These are phyloP conservation scores for Rauvolfia tetraphylla DNA, from an alignment of 257 asterid species.

Conservation along the genomic window DNA sequence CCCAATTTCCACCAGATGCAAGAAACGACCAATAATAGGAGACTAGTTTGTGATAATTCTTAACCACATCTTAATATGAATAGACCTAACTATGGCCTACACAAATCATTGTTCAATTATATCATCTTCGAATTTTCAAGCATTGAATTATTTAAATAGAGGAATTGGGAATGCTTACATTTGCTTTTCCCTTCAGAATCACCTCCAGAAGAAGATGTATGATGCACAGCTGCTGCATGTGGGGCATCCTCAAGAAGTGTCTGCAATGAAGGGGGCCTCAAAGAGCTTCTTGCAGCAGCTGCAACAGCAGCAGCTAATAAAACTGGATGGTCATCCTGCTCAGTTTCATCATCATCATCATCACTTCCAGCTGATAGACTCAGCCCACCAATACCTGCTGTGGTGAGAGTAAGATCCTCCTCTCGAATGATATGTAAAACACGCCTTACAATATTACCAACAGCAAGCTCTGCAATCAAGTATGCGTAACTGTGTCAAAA, in stretches of 20 bases:
- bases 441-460: conserved; percentile 90
- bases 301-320: conserved; percentile 89
- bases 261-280: conserved; percentile 97
- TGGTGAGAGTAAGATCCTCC: conserved; percentile 82
- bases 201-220: conserved; percentile 79
- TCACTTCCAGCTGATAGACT: conserved; percentile 75
- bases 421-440: conserved; percentile 95
- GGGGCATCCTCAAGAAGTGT: conserved; percentile 95
- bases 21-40: not conserved
- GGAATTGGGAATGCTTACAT: conserved; percentile 47
- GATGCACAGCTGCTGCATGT: conserved; percentile 61
- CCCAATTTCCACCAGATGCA: conserved; percentile 5
- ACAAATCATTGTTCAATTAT: not conserved
- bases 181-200: conserved; percentile 98
- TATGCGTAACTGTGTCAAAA: conserved; percentile 9
- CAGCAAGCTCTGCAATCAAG: conserved; percentile 82
- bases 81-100: too few species aligned
- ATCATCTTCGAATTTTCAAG: not conserved
- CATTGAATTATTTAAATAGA: conserved; percentile 9
- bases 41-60: not conserved
- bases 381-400: conserved; percentile 84
- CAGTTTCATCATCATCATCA: conserved; percentile 42
- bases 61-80: not conserved
- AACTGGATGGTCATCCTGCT: conserved; percentile 61
- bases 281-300: conserved; percentile 88